Conservation (phyloP, 2,329 filamentous ascomycete species). For the Verticillium tricorpus region DNA sequence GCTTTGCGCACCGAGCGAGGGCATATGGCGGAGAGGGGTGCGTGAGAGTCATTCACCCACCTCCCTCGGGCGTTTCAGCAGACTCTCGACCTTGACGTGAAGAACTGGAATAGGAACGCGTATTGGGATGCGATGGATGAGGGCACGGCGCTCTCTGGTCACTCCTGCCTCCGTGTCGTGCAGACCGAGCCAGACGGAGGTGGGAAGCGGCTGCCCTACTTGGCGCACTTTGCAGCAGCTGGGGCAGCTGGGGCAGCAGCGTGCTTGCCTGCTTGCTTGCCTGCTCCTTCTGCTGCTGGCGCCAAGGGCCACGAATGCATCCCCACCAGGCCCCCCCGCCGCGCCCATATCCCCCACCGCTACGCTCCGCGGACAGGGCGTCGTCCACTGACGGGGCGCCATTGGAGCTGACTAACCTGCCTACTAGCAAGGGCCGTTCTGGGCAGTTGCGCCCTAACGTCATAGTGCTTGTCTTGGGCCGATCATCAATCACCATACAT, state of each 20-base stretch:
- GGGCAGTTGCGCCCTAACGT: not conserved
- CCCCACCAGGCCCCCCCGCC: not conserved
- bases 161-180: no score
- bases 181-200: no score
- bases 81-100: not conserved
- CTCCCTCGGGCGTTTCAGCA: not conserved
- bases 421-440: not conserved
- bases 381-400: not conserved
- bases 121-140: no score
- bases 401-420: not conserved
- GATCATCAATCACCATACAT: not conserved
- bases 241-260: no score
- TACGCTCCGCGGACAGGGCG: not conserved
- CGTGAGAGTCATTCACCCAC: not conserved
- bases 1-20: not conserved
- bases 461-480: not conserved
- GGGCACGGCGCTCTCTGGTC: no score
- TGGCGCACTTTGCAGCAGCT: not conserved
- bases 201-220: not conserved
- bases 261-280: not conserved
- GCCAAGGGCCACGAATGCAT: not conserved
- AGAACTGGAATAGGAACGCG: no score
- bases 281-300: not conserved
- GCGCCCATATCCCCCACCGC: not conserved
- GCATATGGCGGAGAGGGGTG: not conserved